Percentiles rank a stretch among this genome's conserved stretches.
phyloP scores from a whole-genome alignment of 2,329 filamentous ascomycete species.

The Talaromyces sp. region DNA sequence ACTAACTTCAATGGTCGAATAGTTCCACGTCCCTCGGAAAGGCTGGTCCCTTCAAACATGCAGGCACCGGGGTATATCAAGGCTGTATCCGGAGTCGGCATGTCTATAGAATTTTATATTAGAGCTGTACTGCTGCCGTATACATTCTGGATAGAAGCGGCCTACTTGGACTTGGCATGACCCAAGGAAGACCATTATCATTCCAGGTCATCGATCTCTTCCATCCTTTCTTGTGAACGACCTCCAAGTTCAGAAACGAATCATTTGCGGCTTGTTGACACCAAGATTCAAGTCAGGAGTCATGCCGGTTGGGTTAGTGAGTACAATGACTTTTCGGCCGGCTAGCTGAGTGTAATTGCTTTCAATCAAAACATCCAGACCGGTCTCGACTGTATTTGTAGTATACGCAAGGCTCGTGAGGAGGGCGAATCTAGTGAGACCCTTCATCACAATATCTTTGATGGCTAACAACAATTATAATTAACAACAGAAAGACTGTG shows the following conservation, averaged over 20 bases:
- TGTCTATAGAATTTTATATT: not conserved
- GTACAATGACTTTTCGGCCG: slow-evolving; percentile 12
- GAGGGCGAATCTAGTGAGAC: not conserved
- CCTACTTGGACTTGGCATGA: slow-evolving; percentile 18
- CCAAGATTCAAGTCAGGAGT: slow-evolving; percentile 14
- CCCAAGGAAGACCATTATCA: slow-evolving; percentile 15
- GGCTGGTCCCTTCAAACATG: slow-evolving; percentile 16
- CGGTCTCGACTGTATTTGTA: slow-evolving; percentile 9
- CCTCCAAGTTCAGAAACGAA: slow-evolving; percentile 4
- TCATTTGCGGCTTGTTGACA: slow-evolving; percentile 9
- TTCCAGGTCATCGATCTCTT: slow-evolving; percentile 15
- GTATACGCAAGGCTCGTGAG: not conserved
- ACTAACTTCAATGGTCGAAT: slow-evolving; percentile 15
- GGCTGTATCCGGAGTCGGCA: slow-evolving; percentile 14
- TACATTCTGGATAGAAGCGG: not conserved
- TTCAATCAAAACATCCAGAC: slow-evolving; percentile 10
- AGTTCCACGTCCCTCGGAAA: slow-evolving; percentile 16
- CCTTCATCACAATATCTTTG: not conserved
- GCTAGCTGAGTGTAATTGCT: slow-evolving; percentile 12
- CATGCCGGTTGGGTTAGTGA: slow-evolving; percentile 13
- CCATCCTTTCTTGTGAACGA: slow-evolving; percentile 14
- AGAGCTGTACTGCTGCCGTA: not conserved
- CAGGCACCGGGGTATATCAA: slow-evolving; percentile 15
- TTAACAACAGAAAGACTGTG: not conserved
- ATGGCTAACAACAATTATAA: not conserved